Conservation (phyloP, 2,329 filamentous ascomycete species). For the Pseudocercospora crystallina region DNA sequence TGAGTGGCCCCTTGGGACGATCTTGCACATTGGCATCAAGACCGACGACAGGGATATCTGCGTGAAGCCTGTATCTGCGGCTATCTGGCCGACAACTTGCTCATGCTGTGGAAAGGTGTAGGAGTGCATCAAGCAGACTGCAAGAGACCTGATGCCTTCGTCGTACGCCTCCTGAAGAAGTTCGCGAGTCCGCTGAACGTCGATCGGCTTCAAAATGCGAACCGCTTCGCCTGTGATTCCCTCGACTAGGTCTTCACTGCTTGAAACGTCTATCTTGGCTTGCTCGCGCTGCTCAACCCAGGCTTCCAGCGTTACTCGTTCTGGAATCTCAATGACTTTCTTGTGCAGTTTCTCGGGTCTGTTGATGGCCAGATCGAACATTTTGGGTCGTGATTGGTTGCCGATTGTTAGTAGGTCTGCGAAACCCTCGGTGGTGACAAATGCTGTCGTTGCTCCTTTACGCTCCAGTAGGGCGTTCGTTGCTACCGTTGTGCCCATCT, state of each 20-base stretch:
- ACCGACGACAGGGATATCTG: slow-evolving; percentile 78
- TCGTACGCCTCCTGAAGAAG: slow-evolving; percentile 66
- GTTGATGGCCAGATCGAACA: slow-evolving; percentile 81
- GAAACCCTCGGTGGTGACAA: slow-evolving; percentile 83
- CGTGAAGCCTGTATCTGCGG: slow-evolving; percentile 72
- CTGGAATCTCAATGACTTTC: slow-evolving; percentile 76
- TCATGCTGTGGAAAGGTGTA: slow-evolving; percentile 88
- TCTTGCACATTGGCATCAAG: slow-evolving; percentile 79
- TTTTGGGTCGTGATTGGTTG: slow-evolving; percentile 81
- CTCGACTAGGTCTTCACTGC: too few relatives aligned
- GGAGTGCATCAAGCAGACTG: slow-evolving; percentile 83
- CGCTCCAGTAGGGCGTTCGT: slow-evolving; percentile 85
- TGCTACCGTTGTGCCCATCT: slow-evolving; percentile 69
- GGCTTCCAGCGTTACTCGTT: slow-evolving; percentile 65
- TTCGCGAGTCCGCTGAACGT: slow-evolving; percentile 53
- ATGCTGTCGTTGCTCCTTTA: slow-evolving; percentile 80
- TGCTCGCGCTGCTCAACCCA: slow-evolving; percentile 54
- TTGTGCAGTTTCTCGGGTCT: slow-evolving; percentile 84
- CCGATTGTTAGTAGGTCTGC: slow-evolving; percentile 83
- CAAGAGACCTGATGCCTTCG: slow-evolving; percentile 71
- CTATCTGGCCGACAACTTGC: slow-evolving; percentile 68
- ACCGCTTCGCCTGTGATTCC: slow-evolving; percentile 70
- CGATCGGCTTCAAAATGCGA: slow-evolving; percentile 57
- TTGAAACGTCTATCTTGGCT: too few relatives aligned
- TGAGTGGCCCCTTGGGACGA: slow-evolving; percentile 71